These are phyloP conservation scores for Pythium aristosporum DNA, from an alignment of 352 stramenopile species.

Conservation along the genomic window DNA sequence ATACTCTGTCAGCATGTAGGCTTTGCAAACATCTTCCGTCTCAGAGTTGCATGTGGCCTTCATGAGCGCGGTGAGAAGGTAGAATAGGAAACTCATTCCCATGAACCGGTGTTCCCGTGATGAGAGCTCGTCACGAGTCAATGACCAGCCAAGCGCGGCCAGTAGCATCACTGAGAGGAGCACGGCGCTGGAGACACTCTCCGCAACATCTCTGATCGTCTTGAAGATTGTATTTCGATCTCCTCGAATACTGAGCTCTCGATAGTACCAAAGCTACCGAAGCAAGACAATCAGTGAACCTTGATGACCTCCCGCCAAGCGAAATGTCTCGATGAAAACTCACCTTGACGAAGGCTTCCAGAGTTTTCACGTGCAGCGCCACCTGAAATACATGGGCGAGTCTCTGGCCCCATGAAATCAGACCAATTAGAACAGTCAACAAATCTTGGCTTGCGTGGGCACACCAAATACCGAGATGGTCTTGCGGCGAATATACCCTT, in stretches of 20 bases:
- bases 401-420: constrained; percentile 28
- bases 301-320: too few species aligned
- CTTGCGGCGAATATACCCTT: constrained; percentile 41
- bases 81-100: constrained; percentile 37
- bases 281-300: neutral
- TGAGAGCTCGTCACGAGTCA: constrained; percentile 48
- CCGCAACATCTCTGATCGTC: constrained; percentile 31
- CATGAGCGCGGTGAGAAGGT: constrained; percentile 37
- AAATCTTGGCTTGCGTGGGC: neutral
- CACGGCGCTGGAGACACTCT: constrained; percentile 39
- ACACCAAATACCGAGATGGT: constrained; percentile 36
- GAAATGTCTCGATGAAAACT: too few species aligned
- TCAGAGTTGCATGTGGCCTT: constrained; percentile 45
- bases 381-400: constrained; percentile 57
- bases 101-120: constrained; percentile 41
- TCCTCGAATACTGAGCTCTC: constrained; percentile 40
- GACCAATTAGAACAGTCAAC: neutral
- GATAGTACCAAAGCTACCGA: constrained; percentile 48
- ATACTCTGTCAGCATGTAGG: constrained; percentile 64
- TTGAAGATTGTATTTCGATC: constrained; percentile 32
- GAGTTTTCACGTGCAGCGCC: constrained; percentile 44
- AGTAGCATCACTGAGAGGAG: constrained; percentile 51
- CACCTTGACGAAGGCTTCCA: constrained; percentile 51
- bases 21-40: constrained; percentile 49
- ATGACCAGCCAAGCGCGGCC: constrained; percentile 60